Evolutionary conservation across 768 basidiomycete genomes (phyloP).

Genomic region (Zangia roseola): DNA sequence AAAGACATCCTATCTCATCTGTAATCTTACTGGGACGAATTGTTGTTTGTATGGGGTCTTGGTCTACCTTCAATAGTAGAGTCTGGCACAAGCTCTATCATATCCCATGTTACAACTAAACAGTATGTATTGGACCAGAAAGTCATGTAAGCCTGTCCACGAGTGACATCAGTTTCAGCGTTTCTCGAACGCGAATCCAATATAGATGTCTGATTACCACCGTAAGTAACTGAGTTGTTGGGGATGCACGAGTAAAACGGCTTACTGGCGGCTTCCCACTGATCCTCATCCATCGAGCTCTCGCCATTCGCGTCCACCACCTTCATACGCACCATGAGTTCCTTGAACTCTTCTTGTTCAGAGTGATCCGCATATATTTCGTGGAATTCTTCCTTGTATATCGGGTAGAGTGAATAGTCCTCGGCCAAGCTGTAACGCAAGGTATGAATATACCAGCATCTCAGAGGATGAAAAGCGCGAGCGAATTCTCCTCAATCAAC

Average conservation of each 20-base stretch:
- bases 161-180: constrained; percentile 21
- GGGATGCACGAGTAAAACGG: constrained; percentile 13
- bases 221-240: constrained; percentile 4
- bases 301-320: constrained; percentile 85
- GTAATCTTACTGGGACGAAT: constrained; percentile 29
- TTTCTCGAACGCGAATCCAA: constrained; percentile 91
- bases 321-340: constrained; percentile 86
- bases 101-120: not conserved
- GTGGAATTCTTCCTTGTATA: constrained; percentile 90
- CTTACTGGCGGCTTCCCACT: constrained; percentile 99
- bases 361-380: constrained; percentile 82
- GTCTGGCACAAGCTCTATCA: constrained; percentile 1
- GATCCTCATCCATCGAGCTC: constrained; percentile 90
- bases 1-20: constrained; percentile 26
- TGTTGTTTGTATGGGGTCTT: constrained; percentile 10
- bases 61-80: not conserved
- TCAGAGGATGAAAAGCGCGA: not conserved
- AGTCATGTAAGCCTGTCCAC: not conserved
- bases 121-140: constrained; percentile 7
- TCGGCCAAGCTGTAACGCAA: constrained; percentile 65
- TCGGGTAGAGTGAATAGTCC: constrained; percentile 70
- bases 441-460: constrained; percentile 13
- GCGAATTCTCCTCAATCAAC: not conserved
- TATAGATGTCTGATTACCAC: constrained; percentile 71
- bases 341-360: constrained; percentile 74